Percentiles rank a stretch among this genome's conserved stretches.
Conservation (phyloP, 352 stramenopile genomes). For the Pythium periplocum region DNA sequence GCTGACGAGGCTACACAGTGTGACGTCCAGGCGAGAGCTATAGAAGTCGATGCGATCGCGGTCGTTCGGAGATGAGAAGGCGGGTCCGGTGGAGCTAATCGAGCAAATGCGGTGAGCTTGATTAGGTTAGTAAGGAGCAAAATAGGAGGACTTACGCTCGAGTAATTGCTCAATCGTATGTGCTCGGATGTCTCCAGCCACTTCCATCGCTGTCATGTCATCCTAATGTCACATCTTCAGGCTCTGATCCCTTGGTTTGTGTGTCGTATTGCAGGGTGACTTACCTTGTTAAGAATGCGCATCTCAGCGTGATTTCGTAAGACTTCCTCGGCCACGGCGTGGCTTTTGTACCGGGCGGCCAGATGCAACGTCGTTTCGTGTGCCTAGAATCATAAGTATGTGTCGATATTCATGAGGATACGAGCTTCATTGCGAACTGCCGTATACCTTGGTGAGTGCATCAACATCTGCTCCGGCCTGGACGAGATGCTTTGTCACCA, state of each 20-base stretch:
- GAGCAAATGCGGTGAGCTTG: neutral
- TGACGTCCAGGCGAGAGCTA: slow-evolving; percentile 24
- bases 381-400: slow-evolving; percentile 14
- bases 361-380: slow-evolving; percentile 36
- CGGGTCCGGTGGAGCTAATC: slow-evolving; percentile 25
- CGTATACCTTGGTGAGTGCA: slow-evolving; percentile 21
- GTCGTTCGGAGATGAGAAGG: slow-evolving; percentile 18
- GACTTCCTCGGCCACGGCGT: slow-evolving; percentile 29
- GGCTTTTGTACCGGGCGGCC: slow-evolving; percentile 36
- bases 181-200: slow-evolving; percentile 36
- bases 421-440: neutral
- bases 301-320: slow-evolving; percentile 30
- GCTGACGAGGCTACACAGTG: slow-evolving; percentile 10
- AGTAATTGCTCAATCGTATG: slow-evolving; percentile 31
- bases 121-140: too few species aligned
- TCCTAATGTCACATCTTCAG: slow-evolving; percentile 11
- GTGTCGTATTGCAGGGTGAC: neutral
- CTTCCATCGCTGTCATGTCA: slow-evolving; percentile 32
- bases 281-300: slow-evolving; percentile 26
- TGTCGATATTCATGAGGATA: neutral
- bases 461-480: slow-evolving; percentile 42
- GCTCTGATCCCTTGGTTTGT: too few species aligned
- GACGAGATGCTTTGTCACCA: slow-evolving; percentile 34
- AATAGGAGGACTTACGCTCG: slow-evolving; percentile 27
- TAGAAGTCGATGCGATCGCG: slow-evolving; percentile 20